phyloP scores from a whole-genome alignment of 208 protist species.

The Wallacemonas collosoma region DNA sequence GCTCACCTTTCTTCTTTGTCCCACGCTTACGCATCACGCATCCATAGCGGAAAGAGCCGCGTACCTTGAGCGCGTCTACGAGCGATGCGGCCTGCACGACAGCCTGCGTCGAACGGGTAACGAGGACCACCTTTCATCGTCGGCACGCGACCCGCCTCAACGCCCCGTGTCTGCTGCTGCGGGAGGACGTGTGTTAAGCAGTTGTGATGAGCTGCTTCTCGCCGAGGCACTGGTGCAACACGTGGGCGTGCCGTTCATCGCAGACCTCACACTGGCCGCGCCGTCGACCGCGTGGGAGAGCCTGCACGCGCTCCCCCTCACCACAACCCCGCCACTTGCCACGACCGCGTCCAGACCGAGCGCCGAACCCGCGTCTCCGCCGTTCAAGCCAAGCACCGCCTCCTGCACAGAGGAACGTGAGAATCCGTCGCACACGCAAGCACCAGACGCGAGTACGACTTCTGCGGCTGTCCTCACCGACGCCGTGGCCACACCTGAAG shows the following conservation, averaged over 20 bases:
- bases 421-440: too few relatives aligned
- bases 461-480: background rate
- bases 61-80: background rate
- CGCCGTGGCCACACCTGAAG: background rate
- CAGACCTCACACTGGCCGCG: slow-evolving; percentile 44
- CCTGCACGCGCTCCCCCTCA: slow-evolving; percentile 15
- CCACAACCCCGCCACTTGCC: background rate
- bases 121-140: background rate
- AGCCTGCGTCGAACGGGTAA: background rate
- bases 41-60: background rate
- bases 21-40: background rate
- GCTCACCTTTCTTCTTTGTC: background rate
- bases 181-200: background rate
- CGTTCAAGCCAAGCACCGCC: background rate
- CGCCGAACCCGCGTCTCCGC: background rate
- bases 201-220: slow-evolving; percentile 33
- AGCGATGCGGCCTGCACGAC: background rate
- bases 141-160: background rate
- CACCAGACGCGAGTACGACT: too few relatives aligned
- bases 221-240: slow-evolving; percentile 54
- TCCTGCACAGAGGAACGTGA: too few relatives aligned
- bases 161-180: background rate
- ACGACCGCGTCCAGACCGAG: slow-evolving; percentile 10
- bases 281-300: slow-evolving; percentile 51
- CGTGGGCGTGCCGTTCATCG: slow-evolving; percentile 58